Evolutionary conservation across 1,284 basidiomycete genomes (phyloP).

Genomic region (Butyriboletus appendiculatus): DNA sequence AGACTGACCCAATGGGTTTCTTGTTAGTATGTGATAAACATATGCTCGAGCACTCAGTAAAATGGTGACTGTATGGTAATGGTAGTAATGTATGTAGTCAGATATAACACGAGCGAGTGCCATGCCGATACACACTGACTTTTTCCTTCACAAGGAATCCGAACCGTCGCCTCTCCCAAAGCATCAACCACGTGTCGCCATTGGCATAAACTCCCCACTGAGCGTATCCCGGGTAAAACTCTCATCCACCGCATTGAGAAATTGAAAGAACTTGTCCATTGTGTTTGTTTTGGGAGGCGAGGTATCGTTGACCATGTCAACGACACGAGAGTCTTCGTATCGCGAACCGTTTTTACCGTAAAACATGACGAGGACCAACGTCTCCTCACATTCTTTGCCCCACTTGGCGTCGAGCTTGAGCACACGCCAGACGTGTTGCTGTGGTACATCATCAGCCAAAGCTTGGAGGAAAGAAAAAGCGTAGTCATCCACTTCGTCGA

Average conservation of each 20-base stretch:
- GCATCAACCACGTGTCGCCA: slow-evolving; percentile 1
- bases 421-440: slow-evolving; percentile 58
- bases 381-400: slow-evolving; percentile 51
- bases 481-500: neutral
- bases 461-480: neutral
- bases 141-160: neutral
- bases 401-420: slow-evolving; percentile 48
- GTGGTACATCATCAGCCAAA: slow-evolving; percentile 2
- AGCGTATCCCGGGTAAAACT: slow-evolving; percentile 19
- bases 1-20: neutral
- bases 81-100: neutral
- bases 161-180: neutral
- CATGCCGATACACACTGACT: slow-evolving; percentile 3
- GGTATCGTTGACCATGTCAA: slow-evolving; percentile 50
- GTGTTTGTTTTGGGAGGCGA: slow-evolving; percentile 43
- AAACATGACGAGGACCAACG: slow-evolving; percentile 46
- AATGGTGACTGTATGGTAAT: slow-evolving; percentile 5
- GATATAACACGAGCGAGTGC: slow-evolving; percentile 1
- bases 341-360: slow-evolving; percentile 60
- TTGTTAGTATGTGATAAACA: neutral
- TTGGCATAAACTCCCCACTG: neutral
- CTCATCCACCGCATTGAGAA: slow-evolving; percentile 49
- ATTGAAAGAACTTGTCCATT: slow-evolving; percentile 48
- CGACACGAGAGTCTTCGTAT: slow-evolving; percentile 48
- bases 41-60: neutral